Conservation (phyloP, 2,329 filamentous ascomycete species). For the Cyanodermella asteris region DNA sequence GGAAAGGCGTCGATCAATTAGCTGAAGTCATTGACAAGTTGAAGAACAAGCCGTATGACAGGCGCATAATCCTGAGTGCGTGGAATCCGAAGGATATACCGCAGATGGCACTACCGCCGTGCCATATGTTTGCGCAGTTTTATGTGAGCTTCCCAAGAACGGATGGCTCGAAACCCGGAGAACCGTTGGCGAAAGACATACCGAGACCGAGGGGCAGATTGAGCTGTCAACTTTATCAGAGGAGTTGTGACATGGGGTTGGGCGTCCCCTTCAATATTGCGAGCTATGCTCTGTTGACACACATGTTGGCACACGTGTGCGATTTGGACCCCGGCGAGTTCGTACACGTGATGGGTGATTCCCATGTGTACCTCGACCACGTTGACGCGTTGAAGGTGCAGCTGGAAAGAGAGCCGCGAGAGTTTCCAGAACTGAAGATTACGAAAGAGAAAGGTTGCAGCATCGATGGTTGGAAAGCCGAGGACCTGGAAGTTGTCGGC, state of each 20-base stretch:
- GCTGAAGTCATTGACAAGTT: conserved; percentile 78
- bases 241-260: conserved; percentile 89
- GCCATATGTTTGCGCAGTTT: conserved; percentile 96
- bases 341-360: conserved; percentile 92
- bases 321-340: conserved; percentile 68
- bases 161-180: conserved; percentile 8
- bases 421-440: conserved; percentile 64
- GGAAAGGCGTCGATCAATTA: conserved; percentile 80
- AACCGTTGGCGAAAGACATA: too few species aligned
- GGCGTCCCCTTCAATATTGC: conserved; percentile 97
- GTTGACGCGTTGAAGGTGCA: conserved; percentile 69
- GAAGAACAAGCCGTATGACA: conserved; percentile 62
- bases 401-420: conserved; percentile 53
- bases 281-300: conserved; percentile 75
- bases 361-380: conserved; percentile 91
- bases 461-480: conserved; percentile 75
- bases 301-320: conserved; percentile 81
- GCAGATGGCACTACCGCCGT: conserved; percentile 82
- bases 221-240: conserved; percentile 78
- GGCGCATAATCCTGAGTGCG: conserved; percentile 71
- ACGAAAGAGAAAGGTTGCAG: conserved; percentile 42
- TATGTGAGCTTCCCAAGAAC: conserved; percentile 54
- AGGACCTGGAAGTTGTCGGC: conserved; percentile 70
- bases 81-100: conserved; percentile 81
- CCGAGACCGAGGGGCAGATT: conserved; percentile 39